Conservation (phyloP, 2,329 filamentous ascomycete genomes). For the Lecanicillium sp. region DNA sequence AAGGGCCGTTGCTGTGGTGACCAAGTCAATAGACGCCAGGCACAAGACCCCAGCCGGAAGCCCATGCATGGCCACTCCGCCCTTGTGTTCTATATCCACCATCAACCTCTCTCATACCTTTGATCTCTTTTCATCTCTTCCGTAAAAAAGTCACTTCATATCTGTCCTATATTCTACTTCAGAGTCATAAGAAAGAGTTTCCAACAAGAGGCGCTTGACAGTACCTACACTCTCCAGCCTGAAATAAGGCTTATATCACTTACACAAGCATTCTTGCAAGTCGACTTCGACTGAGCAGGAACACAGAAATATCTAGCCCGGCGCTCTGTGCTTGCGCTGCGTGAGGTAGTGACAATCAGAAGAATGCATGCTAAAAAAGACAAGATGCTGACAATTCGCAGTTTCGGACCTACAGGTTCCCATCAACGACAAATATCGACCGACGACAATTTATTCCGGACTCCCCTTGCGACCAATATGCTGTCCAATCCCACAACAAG, state of each 20-base stretch:
- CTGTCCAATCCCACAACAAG: constrained; percentile 69
- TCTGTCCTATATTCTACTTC: constrained; percentile 13
- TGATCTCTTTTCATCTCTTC: constrained; percentile 8
- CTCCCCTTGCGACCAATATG: constrained; percentile 66
- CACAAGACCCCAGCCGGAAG: constrained; percentile 20
- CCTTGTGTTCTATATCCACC: constrained; percentile 21
- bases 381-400: constrained; percentile 25
- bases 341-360: constrained; percentile 54
- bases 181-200: constrained; percentile 13
- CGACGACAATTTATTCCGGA: constrained; percentile 55
- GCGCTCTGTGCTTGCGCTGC: constrained; percentile 77
- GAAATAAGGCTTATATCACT: constrained; percentile 25
- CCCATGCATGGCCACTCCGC: constrained; percentile 17
- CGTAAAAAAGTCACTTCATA: constrained; percentile 14
- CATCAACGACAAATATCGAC: constrained; percentile 42
- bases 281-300: constrained; percentile 45
- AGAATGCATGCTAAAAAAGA: constrained; percentile 4
- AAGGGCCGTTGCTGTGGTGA: constrained; percentile 28
- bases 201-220: constrained; percentile 9
- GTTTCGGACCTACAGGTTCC: constrained; percentile 46
- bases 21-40: constrained; percentile 25
- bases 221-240: constrained; percentile 23
- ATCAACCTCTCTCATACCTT: constrained; percentile 15
- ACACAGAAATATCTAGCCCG: constrained; percentile 50
- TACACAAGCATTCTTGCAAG: constrained; percentile 24